Evolutionary conservation across 352 stramenopile genomes (phyloP).

Genomic region (Globisporangium ultimum): DNA sequence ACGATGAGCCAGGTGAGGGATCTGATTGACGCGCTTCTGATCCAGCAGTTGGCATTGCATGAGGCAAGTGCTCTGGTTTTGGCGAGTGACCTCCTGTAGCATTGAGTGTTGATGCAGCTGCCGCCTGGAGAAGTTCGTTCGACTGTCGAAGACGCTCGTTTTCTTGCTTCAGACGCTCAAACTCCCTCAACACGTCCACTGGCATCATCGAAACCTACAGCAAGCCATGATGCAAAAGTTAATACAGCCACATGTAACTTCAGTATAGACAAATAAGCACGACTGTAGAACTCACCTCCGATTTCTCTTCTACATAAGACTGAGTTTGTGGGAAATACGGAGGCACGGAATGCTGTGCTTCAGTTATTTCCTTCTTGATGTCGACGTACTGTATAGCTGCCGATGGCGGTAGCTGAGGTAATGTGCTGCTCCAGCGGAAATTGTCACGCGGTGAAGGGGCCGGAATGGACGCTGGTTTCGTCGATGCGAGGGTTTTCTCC

Average conservation of each 20-base stretch:
- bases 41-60: neutral
- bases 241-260: too few relatives aligned
- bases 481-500: slow-evolving; percentile 38
- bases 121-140: slow-evolving; percentile 58
- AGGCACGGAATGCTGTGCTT: neutral
- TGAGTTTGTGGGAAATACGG: neutral
- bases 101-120: slow-evolving; percentile 8
- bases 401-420: neutral
- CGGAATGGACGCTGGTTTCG: slow-evolving; percentile 13
- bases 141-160: slow-evolving; percentile 62
- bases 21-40: neutral
- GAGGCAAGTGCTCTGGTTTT: neutral
- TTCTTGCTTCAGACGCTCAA: slow-evolving; percentile 61
- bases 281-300: neutral
- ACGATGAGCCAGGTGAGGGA: neutral
- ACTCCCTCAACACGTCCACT: slow-evolving; percentile 47
- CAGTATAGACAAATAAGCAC: too few relatives aligned
- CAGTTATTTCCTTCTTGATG: neutral
- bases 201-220: slow-evolving; percentile 11
- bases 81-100: neutral
- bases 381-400: neutral
- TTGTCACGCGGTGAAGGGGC: neutral
- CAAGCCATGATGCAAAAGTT: neutral
- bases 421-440: neutral
- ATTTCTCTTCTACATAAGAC: neutral